Percentiles rank a stretch among this genome's conserved stretches.
Conservation (phyloP, 2,329 filamentous ascomycete genomes). For the Alternaria tenuissima region DNA sequence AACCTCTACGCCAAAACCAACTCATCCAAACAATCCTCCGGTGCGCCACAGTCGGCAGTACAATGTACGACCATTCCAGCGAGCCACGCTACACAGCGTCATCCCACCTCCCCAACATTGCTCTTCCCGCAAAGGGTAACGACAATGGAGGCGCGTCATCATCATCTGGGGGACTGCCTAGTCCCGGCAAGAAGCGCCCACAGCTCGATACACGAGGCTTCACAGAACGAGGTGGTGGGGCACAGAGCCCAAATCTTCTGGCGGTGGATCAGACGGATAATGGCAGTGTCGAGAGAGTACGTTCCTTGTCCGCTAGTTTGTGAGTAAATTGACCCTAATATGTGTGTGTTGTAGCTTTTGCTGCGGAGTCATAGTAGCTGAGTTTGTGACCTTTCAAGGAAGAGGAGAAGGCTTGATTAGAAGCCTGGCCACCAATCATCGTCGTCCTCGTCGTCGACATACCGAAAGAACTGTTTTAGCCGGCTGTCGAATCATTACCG, state of each 20-base stretch:
- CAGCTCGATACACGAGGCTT: slow-evolving; percentile 69
- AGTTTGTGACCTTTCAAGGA: slow-evolving; percentile 29
- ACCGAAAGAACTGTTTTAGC: not conserved
- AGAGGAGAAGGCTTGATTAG: slow-evolving; percentile 29
- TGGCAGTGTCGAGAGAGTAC: slow-evolving; percentile 63
- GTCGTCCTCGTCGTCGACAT: not conserved
- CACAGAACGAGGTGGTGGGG: slow-evolving; percentile 71
- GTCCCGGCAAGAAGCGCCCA: slow-evolving; percentile 55
- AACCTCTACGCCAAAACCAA: slow-evolving; percentile 94
- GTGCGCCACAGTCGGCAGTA: slow-evolving; percentile 89
- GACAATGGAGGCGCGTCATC: slow-evolving; percentile 11
- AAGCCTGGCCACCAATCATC: slow-evolving; percentile 1
- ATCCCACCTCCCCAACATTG: slow-evolving; percentile 13
- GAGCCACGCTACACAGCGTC: slow-evolving; percentile 16
- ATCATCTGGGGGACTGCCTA: slow-evolving; percentile 4
- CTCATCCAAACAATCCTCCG: slow-evolving; percentile 98
- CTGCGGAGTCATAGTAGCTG: slow-evolving; percentile 61
- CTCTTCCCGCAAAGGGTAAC: slow-evolving; percentile 10
- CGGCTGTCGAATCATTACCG: not conserved
- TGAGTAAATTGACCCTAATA: slow-evolving; percentile 26
- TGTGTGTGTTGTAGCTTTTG: slow-evolving; percentile 47
- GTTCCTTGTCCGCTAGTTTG: slow-evolving; percentile 40
- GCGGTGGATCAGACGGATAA: slow-evolving; percentile 71
- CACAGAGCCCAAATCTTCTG: slow-evolving; percentile 70
- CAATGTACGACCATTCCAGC: slow-evolving; percentile 73